Percentiles rank a stretch among this genome's conserved stretches.
Conservation (phyloP, 495 filamentous ascomycete genomes). For the Parathielavia hyrcaniae region DNA sequence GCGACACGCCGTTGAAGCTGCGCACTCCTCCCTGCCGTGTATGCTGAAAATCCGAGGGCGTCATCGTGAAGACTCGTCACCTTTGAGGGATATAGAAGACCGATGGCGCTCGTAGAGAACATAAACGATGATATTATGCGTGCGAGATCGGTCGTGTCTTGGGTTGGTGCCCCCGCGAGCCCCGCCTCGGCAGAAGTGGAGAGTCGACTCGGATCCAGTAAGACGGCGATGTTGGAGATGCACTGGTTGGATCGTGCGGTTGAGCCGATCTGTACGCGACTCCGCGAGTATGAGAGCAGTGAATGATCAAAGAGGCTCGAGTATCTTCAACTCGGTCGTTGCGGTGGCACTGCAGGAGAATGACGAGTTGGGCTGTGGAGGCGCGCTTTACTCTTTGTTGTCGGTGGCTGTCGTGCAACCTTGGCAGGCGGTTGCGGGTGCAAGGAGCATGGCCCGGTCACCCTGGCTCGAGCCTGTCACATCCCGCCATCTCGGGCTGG, state of each 20-base stretch:
- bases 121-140: neutral
- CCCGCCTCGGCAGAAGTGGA: slow-evolving; percentile 16
- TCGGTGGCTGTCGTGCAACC: neutral
- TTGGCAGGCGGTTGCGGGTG: slow-evolving; percentile 4
- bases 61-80: slow-evolving; percentile 16
- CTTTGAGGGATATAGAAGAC: neutral
- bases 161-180: slow-evolving; percentile 6
- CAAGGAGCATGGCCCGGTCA: neutral
- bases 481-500: neutral
- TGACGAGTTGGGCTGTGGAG: neutral
- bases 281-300: neutral
- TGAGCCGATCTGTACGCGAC: neutral
- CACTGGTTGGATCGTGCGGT: neutral
- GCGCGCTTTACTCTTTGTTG: slow-evolving; percentile 17
- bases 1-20: slow-evolving; percentile 7
- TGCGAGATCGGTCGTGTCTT: slow-evolving; percentile 6
- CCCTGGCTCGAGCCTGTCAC: too few species aligned
- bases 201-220: slow-evolving; percentile 12
- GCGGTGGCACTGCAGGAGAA: slow-evolving; percentile 1
- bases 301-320: neutral
- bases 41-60: slow-evolving; percentile 19
- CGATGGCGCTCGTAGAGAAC: neutral
- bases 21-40: slow-evolving; percentile 11
- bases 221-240: slow-evolving; percentile 9
- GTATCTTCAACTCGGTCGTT: neutral